Evolutionary conservation across 805 yeast genomes (phyloP), one percentile per base, ranked within the genome.

Genomic region (Ogataea glucozyma): DNA sequence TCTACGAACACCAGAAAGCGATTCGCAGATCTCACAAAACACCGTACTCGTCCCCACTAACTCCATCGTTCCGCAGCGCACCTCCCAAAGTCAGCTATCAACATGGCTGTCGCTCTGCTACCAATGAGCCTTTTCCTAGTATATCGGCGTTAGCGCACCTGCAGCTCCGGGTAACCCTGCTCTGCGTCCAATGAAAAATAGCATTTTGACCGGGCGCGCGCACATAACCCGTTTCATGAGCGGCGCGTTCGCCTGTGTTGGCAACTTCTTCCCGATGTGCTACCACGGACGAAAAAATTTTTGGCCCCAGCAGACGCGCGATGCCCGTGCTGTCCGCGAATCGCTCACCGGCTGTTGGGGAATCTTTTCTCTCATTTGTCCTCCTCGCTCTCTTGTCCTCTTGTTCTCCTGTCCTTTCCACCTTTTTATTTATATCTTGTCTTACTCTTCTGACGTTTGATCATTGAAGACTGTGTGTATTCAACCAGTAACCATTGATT

Each of bases 351-450:
- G 35, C 29, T 29, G 24, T 30, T 30, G 38, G 24, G 23, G 38
- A 34, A 34, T 23, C 38, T 34, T 21, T 29, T 12, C 24, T 22
- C 29, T 34, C 38, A 21, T 34, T 34, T 34, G 38, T 34, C 38
- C 38, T 34, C 27, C 38, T 34, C 38, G 38, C 24, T 31, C 22
- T 31, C 32, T 31, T 31, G 35, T 31, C 35, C 35, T 31, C 22
- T 22, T 34, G 38, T 34, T 34, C 38, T 34, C 38, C 38, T 34
- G 38, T 34, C 38, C 38, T 34, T 34, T 34, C 38, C 38, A 34
- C 38, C 38, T 41, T 41, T 44, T 43, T 48, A 38, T 42, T 44
- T 44, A 40, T 40, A 38, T 44, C 43, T 45, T 45, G 48, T 43
- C 41, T 43, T 45, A 23, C 38, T 34, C 38, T 34, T 34, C 22